A percentile compares a stretch with the other conserved stretches of the same genome.
Conservation (phyloP, 2,329 filamentous ascomycete species). For the Pseudocercospora fijiensis region DNA sequence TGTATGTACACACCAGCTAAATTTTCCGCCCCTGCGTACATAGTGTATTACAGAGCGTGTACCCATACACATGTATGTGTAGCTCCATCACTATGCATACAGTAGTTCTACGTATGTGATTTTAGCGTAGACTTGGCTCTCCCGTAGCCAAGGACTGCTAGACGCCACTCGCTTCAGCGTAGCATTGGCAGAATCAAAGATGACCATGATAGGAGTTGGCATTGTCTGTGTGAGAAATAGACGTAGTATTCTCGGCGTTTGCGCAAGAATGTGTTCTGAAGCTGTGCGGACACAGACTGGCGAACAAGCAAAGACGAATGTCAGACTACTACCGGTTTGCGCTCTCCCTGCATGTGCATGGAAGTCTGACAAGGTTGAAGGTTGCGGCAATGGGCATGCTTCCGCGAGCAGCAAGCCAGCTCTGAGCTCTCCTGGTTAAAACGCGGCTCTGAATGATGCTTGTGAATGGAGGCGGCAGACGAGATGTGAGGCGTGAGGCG, state of each 20-base stretch:
- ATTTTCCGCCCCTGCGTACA: too few relatives aligned
- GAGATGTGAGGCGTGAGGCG: background rate
- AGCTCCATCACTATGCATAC: too few relatives aligned
- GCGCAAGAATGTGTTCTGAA: background rate
- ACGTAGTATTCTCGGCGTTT: background rate
- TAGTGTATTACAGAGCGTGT: too few relatives aligned
- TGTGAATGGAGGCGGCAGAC: background rate
- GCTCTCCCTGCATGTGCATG: background rate
- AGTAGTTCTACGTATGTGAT: background rate
- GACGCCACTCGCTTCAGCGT: background rate
- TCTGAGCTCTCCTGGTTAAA: conserved; percentile 4
- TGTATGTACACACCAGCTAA: too few relatives aligned
- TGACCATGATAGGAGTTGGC: background rate
- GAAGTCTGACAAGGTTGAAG: background rate
- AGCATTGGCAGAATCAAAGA: background rate
- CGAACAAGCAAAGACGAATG: background rate
- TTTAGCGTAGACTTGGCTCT: background rate
- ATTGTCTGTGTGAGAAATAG: background rate
- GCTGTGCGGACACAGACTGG: background rate
- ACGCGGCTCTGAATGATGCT: background rate
- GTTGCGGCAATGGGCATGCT: conserved; percentile 3
- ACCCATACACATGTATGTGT: too few relatives aligned
- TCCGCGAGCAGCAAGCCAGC: conserved; percentile 4
- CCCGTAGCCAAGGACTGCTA: background rate
- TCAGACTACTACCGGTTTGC: conserved; percentile 1